Base-by-base conservation (phyloP, 257 asterid species). In the Eucommia ulmoides region DNA sequence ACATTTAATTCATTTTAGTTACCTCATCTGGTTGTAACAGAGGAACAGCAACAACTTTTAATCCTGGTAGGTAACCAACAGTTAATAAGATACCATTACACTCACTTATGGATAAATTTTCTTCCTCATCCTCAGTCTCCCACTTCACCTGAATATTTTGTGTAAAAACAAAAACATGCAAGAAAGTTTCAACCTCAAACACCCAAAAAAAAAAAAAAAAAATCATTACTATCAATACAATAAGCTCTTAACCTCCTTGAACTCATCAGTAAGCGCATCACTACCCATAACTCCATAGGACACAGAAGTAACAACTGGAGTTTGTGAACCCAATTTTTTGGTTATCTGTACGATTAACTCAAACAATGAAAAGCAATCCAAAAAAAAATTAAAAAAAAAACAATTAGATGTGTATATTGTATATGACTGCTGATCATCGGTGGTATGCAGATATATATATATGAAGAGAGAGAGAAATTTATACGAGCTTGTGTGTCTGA, bases 31-130 rank as follows among this genome's bases (percentile, higher is more conserved):
- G 38, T 29, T 12, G 8, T 29, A 42, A 41, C 53, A 81, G 50
- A 4, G 89, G 84, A 60, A 84, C 54, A 64, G 77, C 59, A 54
- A 59, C 58, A 58, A 69, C 68, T 68, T 63, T 88, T 33, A 88
- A 49, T 24, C 94, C 93, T 0, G 93, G 93, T 23, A 88, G 65
- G 57, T 67, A 75, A 46, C 97, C 93, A 55, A 84, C 72, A 15
- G 83, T 84, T 68, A 88, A 48, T 52, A 73, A 48, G 51, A 88
- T 63, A 46, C 87, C 94, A 21, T 47, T 24, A 42, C 55, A 63
- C 33, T 24, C 66, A 56, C 48, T 21, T 49, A 42, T 67, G 29
- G 46, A 41, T 33, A 14, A 48, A 10, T 22, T 22, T 44, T 22
- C 57, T 23, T 67, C 81, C 10, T 65, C 75, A 63, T 51, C 63